These are phyloP conservation scores for Pseudoperonospora humuli DNA, from an alignment of 352 stramenopile genomes.

Conservation along the genomic window DNA sequence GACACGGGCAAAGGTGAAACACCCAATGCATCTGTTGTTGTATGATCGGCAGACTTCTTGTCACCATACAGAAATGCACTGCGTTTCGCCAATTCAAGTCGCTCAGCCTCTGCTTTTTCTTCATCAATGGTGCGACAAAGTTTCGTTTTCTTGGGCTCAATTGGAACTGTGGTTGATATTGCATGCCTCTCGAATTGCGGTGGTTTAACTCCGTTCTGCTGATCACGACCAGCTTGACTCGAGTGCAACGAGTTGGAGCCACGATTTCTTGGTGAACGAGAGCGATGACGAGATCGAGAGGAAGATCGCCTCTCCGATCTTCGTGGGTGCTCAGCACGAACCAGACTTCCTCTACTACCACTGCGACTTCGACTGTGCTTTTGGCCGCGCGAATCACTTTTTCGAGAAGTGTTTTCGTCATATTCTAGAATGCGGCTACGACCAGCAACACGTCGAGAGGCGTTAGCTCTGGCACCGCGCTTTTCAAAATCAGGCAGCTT, in stretches of 20 bases:
- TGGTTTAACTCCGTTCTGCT: constrained; percentile 1
- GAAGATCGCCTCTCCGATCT: constrained; percentile 16
- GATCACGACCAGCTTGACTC: not conserved
- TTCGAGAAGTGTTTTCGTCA: constrained; percentile 4
- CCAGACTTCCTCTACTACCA: constrained; percentile 18
- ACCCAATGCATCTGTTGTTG: not conserved
- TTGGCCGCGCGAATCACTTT: constrained; percentile 1
- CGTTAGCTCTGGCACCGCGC: constrained; percentile 16
- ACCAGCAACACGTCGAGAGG: constrained; percentile 13
- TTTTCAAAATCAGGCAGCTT: constrained; percentile 69
- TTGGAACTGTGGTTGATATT: constrained; percentile 1
- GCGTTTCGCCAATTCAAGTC: constrained; percentile 35
- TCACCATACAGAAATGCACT: constrained; percentile 61
- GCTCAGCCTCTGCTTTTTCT: constrained; percentile 26
- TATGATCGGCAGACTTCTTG: constrained; percentile 1
- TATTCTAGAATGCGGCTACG: constrained; percentile 4
- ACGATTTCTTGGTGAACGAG: constrained; percentile 8
- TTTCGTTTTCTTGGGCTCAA: constrained; percentile 3
- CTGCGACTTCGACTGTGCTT: constrained; percentile 31
- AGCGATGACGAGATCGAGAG: constrained; percentile 20
- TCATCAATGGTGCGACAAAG: constrained; percentile 14
- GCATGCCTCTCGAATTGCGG: not conserved
- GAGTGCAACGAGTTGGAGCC: not conserved
- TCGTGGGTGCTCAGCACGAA: constrained; percentile 10
- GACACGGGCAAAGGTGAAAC: not conserved